These are phyloP conservation scores for Glonium stellatum DNA, from an alignment of 495 filamentous ascomycete genomes.

Conservation along the genomic window DNA sequence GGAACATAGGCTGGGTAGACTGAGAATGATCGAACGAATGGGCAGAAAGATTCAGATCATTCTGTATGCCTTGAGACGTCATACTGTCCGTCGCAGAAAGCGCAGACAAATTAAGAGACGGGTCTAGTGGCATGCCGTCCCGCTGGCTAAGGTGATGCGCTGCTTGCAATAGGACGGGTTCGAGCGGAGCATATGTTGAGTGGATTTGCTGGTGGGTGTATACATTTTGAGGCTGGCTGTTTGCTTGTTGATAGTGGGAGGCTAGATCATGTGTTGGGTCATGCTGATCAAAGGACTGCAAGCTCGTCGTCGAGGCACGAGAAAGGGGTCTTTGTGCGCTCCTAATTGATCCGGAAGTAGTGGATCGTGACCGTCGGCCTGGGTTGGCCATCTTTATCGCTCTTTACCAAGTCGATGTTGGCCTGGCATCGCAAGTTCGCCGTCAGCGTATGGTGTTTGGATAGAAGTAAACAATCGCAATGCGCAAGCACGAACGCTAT, in stretches of 20 bases:
- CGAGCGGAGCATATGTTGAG: conserved; percentile 12
- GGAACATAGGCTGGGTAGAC: background rate
- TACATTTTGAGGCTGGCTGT: conserved; percentile 4
- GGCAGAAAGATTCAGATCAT: conserved; percentile 1
- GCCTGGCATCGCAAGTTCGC: conserved; percentile 13
- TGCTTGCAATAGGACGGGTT: conserved; percentile 20
- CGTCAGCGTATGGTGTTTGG: conserved; percentile 3
- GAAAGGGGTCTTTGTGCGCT: conserved; percentile 64
- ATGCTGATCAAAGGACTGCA: conserved; percentile 23
- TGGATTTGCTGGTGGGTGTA: conserved; percentile 6
- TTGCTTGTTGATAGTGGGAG: conserved; percentile 9
- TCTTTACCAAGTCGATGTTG: conserved; percentile 6
- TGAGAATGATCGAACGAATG: conserved; percentile 13
- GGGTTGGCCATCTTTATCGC: conserved; percentile 16
- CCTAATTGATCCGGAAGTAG: conserved; percentile 48
- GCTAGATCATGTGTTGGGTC: background rate
- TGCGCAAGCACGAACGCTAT: background rate
- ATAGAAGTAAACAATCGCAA: conserved; percentile 1
- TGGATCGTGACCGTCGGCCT: conserved; percentile 47
- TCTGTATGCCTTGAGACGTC: background rate
- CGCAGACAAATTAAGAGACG: conserved; percentile 12
- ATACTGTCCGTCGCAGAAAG: conserved; percentile 4
- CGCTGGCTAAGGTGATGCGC: conserved; percentile 24
- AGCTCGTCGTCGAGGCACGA: conserved; percentile 75
- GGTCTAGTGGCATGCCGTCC: conserved; percentile 17